Evolutionary conservation across 441 rosid genomes (phyloP).

Genomic region (Eruca vesicaria): DNA sequence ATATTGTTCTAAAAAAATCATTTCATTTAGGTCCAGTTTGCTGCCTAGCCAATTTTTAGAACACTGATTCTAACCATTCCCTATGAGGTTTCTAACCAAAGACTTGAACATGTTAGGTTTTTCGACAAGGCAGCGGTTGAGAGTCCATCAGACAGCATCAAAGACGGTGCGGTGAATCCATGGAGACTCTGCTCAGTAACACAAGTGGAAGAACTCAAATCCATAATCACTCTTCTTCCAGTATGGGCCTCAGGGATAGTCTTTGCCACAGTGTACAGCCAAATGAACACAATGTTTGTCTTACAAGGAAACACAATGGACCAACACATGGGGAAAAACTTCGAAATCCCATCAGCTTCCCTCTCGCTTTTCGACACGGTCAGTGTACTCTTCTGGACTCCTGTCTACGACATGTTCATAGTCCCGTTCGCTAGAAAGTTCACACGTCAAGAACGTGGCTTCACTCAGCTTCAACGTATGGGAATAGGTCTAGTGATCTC

Average conservation of each 20-base stretch:
- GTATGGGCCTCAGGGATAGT: constrained; percentile 89
- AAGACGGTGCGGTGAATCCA: constrained; percentile 45
- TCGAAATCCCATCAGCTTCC: constrained; percentile 87
- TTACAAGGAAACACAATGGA: constrained; percentile 92
- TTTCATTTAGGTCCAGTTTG: not conserved
- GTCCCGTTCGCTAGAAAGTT: constrained; percentile 66
- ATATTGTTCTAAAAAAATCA: not conserved
- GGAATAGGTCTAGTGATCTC: constrained; percentile 91
- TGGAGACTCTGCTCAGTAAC: constrained; percentile 93
- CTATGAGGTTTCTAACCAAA: not conserved
- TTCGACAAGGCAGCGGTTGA: constrained; percentile 95
- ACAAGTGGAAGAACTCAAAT: constrained; percentile 89
- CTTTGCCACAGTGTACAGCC: constrained; percentile 75
- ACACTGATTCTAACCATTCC: not conserved
- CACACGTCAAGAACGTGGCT: constrained; percentile 80
- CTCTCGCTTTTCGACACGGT: constrained; percentile 85
- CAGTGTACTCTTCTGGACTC: constrained; percentile 92
- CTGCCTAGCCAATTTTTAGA: not conserved
- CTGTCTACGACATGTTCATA: constrained; percentile 67
- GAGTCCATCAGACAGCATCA: constrained; percentile 41
- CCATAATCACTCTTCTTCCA: constrained; percentile 72
- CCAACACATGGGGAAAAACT: constrained; percentile 70
- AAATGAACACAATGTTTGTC: constrained; percentile 85
- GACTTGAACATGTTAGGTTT: constrained; percentile 46
- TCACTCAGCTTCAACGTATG: constrained; percentile 90